phyloP scores from a whole-genome alignment of 139 green algal genomes.

The Chlamydomonas sphaeroides region DNA sequence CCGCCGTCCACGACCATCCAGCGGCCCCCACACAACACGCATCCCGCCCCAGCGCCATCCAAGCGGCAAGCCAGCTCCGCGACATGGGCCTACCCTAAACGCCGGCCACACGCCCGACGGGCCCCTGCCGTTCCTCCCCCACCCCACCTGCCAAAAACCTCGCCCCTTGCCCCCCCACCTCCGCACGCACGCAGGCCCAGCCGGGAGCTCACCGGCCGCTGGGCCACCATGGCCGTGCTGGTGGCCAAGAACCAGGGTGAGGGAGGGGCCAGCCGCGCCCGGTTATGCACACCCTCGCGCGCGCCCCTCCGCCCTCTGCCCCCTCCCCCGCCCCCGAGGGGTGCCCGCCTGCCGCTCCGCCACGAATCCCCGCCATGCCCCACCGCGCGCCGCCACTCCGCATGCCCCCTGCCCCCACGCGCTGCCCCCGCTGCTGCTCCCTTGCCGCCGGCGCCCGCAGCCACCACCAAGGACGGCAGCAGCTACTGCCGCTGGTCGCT shows the following conservation, averaged over 20 bases:
- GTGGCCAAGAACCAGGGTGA: slow-evolving; percentile 45
- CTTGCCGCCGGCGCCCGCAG: background rate
- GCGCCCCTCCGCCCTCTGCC: too few species aligned
- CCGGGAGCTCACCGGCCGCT: slow-evolving; percentile 14
- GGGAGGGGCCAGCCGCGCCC: too few species aligned
- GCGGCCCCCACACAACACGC: too few species aligned
- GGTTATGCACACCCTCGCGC: too few species aligned
- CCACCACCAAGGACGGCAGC: slow-evolving; percentile 22
- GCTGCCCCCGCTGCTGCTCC: background rate
- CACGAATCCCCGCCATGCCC: too few species aligned
- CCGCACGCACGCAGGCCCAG: background rate
- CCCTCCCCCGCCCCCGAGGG: too few species aligned
- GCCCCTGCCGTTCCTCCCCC: background rate
- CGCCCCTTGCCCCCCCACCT: background rate
- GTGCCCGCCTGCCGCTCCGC: too few species aligned
- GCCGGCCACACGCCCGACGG: background rate
- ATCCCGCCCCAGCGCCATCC: background rate
- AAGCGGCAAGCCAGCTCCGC: background rate
- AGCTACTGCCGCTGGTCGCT: slow-evolving; percentile 36
- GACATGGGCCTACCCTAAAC: background rate
- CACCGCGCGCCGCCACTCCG: too few species aligned
- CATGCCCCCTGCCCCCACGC: too few species aligned
- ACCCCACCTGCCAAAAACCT: background rate
- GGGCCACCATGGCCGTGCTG: slow-evolving; percentile 40
- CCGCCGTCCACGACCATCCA: too few species aligned